These are phyloP conservation scores for Fusarium acutatum DNA, from an alignment of 2,329 filamentous ascomycete species.

Conservation along the genomic window DNA sequence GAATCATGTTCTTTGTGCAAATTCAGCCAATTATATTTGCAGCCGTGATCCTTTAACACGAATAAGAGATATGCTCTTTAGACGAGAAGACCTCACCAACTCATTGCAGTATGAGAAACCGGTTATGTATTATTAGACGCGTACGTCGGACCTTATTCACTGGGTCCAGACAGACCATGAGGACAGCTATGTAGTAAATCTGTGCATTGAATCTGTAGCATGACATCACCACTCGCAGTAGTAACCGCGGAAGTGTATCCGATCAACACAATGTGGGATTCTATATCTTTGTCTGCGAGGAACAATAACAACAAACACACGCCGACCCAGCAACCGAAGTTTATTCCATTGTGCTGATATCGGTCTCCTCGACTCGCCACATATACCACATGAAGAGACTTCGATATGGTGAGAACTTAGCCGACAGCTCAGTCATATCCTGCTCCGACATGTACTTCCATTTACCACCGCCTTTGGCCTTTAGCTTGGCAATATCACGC, in stretches of 20 bases:
- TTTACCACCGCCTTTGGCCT: constrained; percentile 80
- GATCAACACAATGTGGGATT: constrained; percentile 2
- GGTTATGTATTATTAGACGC: constrained; percentile 7
- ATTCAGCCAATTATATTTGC: constrained; percentile 3
- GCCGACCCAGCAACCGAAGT: constrained; percentile 25
- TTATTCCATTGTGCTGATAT: constrained; percentile 69
- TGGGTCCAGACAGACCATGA: constrained; percentile 11
- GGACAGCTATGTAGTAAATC: not conserved
- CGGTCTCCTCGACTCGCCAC: constrained; percentile 87
- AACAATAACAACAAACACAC: constrained; percentile 17
- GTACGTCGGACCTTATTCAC: not conserved
- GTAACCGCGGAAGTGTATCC: not conserved
- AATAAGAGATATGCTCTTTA: not conserved
- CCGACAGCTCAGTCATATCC: constrained; percentile 87
- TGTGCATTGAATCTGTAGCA: not conserved
- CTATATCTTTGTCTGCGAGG: not conserved
- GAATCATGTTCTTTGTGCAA: constrained; percentile 17
- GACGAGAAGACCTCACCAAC: not conserved
- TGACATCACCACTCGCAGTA: constrained; percentile 31
- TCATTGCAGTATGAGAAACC: not conserved
- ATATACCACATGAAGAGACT: constrained; percentile 99
- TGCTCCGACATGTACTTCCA: constrained; percentile 98
- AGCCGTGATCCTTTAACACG: not conserved
- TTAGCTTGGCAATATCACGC: constrained; percentile 83
- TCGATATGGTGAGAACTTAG: constrained; percentile 85